Percentiles rank a stretch among this genome's conserved stretches.
These are phyloP conservation scores for Penicillium riverlandense DNA, from an alignment of 495 filamentous ascomycete species.

Conservation along the genomic window DNA sequence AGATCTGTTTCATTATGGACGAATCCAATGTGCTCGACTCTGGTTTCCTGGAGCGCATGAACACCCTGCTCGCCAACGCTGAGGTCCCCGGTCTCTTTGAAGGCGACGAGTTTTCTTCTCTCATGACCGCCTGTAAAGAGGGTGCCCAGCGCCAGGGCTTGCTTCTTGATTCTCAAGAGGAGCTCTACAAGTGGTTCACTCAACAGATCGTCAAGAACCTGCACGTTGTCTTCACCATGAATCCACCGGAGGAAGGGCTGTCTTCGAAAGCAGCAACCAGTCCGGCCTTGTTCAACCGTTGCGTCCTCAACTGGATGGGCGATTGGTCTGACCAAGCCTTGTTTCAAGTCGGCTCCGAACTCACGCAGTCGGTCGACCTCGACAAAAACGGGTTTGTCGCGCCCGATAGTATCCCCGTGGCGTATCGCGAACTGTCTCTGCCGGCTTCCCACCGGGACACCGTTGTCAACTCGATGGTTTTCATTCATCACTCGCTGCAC, in stretches of 20 bases:
- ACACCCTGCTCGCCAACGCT: constrained; percentile 93
- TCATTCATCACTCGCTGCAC: constrained; percentile 91
- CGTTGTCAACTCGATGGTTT: constrained; percentile 96
- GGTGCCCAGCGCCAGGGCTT: constrained; percentile 94
- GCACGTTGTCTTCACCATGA: constrained; percentile 99
- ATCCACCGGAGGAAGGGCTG: constrained; percentile 92
- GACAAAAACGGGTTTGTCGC: constrained; percentile 77
- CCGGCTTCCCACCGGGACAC: constrained; percentile 85
- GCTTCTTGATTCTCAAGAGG: constrained; percentile 92
- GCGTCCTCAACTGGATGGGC: constrained; percentile 98
- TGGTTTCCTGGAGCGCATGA: constrained; percentile 98
- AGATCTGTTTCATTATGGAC: constrained; percentile 99
- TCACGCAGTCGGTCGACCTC: constrained; percentile 92
- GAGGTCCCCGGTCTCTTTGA: constrained; percentile 98
- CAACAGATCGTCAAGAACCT: constrained; percentile 98
- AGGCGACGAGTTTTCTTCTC: constrained; percentile 87
- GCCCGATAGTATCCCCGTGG: constrained; percentile 88
- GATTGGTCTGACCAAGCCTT: constrained; percentile 99
- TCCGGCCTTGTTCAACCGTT: constrained; percentile 97
- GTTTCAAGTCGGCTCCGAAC: constrained; percentile 93
- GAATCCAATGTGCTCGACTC: constrained; percentile 98
- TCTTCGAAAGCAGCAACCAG: constrained; percentile 95
- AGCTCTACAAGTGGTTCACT: constrained; percentile 99
- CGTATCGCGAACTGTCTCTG: constrained; percentile 75
- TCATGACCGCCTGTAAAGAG: constrained; percentile 99